A percentile compares a stretch with the other conserved stretches of the same genome.
Evolutionary conservation across 1,284 basidiomycete genomes (phyloP).

Genomic region (Sporisorium graminicola): DNA sequence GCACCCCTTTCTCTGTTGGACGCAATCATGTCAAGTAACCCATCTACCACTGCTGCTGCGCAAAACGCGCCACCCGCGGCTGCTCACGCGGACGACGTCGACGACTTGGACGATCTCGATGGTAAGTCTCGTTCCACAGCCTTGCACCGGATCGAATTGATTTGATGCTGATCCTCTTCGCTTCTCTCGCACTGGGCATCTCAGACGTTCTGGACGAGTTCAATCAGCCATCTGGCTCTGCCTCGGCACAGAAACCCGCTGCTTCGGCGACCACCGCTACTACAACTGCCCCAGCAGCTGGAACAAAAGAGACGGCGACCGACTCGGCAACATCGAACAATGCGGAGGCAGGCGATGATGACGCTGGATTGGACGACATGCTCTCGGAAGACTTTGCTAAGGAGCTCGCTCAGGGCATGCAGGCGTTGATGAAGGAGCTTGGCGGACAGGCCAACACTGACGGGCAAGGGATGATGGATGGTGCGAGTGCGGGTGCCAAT

Average conservation of each 20-base stretch:
- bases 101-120: slow-evolving; percentile 67
- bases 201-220: slow-evolving; percentile 75
- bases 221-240: slow-evolving; percentile 46
- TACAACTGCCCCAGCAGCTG: slow-evolving; percentile 40
- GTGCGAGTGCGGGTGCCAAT: slow-evolving; percentile 7
- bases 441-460: slow-evolving; percentile 43
- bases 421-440: slow-evolving; percentile 82
- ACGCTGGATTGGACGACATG: slow-evolving; percentile 54
- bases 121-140: slow-evolving; percentile 40
- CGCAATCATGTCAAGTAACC: slow-evolving; percentile 17
- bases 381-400: slow-evolving; percentile 75
- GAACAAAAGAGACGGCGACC: not conserved
- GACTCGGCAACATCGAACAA: not conserved
- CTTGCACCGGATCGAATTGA: not conserved
- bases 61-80: slow-evolving; percentile 26
- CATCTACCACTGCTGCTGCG: slow-evolving; percentile 13
- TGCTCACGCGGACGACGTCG: slow-evolving; percentile 43
- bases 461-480: slow-evolving; percentile 29
- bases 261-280: slow-evolving; percentile 36
- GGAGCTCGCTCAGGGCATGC: slow-evolving; percentile 85
- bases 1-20: too few species aligned
- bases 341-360: slow-evolving; percentile 2
- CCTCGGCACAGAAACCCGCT: slow-evolving; percentile 55
- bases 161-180: not conserved
- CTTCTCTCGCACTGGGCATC: too few species aligned